Evolutionary conservation across 331 rosid species (phyloP).

Genomic region (Telfairia occidentalis): DNA sequence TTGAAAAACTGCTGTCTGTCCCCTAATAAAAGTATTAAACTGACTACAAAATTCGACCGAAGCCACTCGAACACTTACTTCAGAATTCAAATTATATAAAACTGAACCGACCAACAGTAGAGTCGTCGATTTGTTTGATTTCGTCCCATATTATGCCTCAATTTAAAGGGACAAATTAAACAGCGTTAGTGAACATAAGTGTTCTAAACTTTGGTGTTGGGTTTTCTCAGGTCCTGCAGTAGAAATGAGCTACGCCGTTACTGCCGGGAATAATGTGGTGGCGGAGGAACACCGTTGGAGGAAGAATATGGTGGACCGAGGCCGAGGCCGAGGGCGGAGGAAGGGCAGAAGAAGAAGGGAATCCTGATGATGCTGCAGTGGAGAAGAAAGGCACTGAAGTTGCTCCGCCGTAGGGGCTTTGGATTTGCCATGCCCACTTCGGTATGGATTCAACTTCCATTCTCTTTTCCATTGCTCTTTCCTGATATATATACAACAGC

Average conservation of each 20-base stretch:
- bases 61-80: neutral
- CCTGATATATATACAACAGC: constrained; percentile 30
- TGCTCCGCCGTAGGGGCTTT: constrained; percentile 39
- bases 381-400: constrained; percentile 48
- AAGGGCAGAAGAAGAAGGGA: constrained; percentile 46
- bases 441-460: constrained; percentile 40
- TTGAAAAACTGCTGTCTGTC: neutral
- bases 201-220: neutral
- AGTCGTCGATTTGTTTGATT: neutral
- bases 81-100: neutral
- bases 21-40: neutral
- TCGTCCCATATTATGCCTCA: neutral
- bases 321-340: constrained; percentile 23
- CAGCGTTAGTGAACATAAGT: neutral
- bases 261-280: constrained; percentile 29
- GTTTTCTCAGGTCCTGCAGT: neutral
- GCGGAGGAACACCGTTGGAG: constrained; percentile 22
- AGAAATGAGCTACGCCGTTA: constrained; percentile 16
- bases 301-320: constrained; percentile 33
- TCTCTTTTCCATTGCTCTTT: constrained; percentile 62
- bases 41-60: neutral
- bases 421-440: constrained; percentile 51
- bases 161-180: neutral
- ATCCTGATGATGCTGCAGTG: constrained; percentile 99
- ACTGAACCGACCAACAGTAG: neutral